A percentile compares a stretch with the other conserved stretches of the same genome.
These are phyloP conservation scores for Fusarium coffeatum DNA, from an alignment of 2,329 filamentous ascomycete species.

Conservation along the genomic window DNA sequence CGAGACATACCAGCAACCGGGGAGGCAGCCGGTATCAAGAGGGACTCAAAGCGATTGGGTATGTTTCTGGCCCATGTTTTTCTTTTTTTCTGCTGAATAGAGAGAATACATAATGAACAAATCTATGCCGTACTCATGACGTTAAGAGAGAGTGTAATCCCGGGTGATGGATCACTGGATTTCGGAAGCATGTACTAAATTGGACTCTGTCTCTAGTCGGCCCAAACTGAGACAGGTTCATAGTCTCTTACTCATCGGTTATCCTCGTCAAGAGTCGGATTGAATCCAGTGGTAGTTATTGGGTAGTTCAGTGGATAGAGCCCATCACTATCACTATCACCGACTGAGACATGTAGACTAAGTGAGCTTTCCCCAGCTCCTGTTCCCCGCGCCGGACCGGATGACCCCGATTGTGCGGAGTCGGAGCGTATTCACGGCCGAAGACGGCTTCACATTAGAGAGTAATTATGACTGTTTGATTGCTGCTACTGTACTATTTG, in stretches of 20 bases:
- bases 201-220: neutral
- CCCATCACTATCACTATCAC: neutral
- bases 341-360: conserved; percentile 2
- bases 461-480: neutral
- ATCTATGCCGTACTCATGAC: conserved; percentile 14
- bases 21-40: conserved; percentile 27
- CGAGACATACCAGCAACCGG: conserved; percentile 26
- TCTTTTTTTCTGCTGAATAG: neutral
- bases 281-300: neutral
- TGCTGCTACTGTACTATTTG: neutral
- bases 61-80: neutral
- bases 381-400: conserved; percentile 25
- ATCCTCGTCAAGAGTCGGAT: conserved; percentile 19
- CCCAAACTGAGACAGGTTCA: conserved; percentile 27
- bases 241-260: conserved; percentile 11
- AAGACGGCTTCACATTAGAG: conserved; percentile 14
- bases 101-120: neutral
- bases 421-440: conserved; percentile 13
- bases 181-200: conserved; percentile 13
- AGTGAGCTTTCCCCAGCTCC: conserved; percentile 20
- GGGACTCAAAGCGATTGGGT: conserved; percentile 24
- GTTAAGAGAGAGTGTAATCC: neutral
- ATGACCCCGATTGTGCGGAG: conserved; percentile 31
- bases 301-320: neutral
- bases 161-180: conserved; percentile 1